Evolutionary conservation across 2,329 filamentous ascomycete species (phyloP).

Genomic region (Paecilomyces sp.): DNA sequence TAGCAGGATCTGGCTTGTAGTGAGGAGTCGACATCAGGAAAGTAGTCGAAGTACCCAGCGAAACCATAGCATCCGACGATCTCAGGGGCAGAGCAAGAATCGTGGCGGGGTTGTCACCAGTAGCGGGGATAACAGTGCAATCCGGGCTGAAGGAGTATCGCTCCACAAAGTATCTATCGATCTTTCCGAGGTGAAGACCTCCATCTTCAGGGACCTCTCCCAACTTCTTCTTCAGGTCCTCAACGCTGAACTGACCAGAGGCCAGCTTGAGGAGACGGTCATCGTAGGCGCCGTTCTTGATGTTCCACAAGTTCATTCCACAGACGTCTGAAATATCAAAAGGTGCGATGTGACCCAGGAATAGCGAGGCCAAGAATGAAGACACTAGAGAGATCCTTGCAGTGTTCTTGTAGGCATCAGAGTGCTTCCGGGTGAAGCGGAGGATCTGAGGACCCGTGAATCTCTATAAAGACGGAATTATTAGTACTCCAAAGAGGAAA

Average conservation of each 20-base stretch:
- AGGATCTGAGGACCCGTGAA: conserved; percentile 98
- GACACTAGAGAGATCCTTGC: conserved; percentile 87
- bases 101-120: conserved; percentile 92
- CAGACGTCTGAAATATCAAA: conserved; percentile 93
- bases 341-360: conserved; percentile 77
- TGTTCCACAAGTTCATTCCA: conserved; percentile 96
- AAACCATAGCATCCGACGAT: conserved; percentile 87
- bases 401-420: conserved; percentile 73
- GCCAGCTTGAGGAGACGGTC: conserved; percentile 68
- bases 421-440: conserved; percentile 72
- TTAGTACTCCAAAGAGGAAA: neutral
- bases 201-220: conserved; percentile 75
- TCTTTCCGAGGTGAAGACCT: conserved; percentile 65
- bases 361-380: conserved; percentile 85
- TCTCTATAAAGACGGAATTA: conserved; percentile 48
- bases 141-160: conserved; percentile 70
- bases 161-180: conserved; percentile 70
- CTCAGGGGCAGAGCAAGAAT: conserved; percentile 85
- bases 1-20: conserved; percentile 82
- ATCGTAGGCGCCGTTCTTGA: conserved; percentile 65
- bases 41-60: conserved; percentile 88
- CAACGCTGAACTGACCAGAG: conserved; percentile 57
- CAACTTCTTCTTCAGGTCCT: conserved; percentile 67
- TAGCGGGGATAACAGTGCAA: conserved; percentile 78
- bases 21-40: conserved; percentile 95